These are phyloP conservation scores for Fusarium bulbicola DNA, from an alignment of 2,329 filamentous ascomycete species.

Conservation along the genomic window DNA sequence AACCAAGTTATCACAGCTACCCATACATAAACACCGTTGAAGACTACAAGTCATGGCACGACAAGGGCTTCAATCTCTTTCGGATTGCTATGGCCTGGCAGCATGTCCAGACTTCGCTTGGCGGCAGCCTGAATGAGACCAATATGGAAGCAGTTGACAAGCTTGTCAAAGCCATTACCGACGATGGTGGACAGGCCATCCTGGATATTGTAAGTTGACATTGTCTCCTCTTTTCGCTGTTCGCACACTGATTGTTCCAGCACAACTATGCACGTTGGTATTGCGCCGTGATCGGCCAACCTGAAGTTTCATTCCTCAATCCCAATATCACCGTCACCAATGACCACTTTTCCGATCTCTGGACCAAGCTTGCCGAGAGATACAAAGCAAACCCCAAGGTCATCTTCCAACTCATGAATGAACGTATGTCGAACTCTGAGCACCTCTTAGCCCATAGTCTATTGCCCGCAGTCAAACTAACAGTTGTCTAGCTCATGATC, in stretches of 20 bases:
- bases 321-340: neutral
- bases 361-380: neutral
- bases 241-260: neutral
- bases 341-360: neutral
- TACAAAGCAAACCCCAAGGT: neutral
- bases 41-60: neutral
- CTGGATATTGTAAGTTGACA: neutral
- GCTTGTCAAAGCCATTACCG: neutral
- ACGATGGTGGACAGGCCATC: neutral
- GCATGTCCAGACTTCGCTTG: neutral
- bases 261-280: slow-evolving; percentile 4
- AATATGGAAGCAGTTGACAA: neutral
- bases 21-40: neutral
- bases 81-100: neutral
- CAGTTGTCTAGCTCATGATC: neutral
- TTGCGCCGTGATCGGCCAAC: neutral
- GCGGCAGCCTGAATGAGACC: neutral
- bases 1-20: neutral
- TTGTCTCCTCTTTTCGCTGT: too few relatives aligned
- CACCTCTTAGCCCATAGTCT: rapidly evolving
- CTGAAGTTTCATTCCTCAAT: neutral
- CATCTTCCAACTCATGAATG: neutral
- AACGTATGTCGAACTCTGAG: neutral
- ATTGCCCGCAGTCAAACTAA: neutral
- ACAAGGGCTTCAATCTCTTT: neutral